phyloP scores from a whole-genome alignment of 306 rosid genomes.

The Dryas alaskensis region DNA sequence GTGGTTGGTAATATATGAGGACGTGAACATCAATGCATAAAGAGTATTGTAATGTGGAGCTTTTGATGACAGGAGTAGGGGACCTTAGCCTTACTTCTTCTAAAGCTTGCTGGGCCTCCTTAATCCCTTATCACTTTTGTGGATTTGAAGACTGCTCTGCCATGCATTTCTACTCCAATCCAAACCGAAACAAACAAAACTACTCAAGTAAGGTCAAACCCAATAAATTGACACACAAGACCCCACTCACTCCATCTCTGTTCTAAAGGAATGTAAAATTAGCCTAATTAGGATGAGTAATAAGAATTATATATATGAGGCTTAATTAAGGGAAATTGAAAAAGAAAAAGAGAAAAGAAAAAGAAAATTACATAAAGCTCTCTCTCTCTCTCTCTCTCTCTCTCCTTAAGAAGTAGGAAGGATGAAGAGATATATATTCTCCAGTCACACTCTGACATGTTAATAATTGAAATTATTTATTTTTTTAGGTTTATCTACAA shows the following conservation, averaged over 20 bases:
- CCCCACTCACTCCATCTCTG: not conserved
- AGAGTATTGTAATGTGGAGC: slow-evolving; percentile 47
- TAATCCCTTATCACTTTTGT: slow-evolving; percentile 45
- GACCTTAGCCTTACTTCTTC: slow-evolving; percentile 52
- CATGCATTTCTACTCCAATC: slow-evolving; percentile 27
- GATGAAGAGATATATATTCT: too few relatives aligned
- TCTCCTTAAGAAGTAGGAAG: too few relatives aligned
- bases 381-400: too few relatives aligned
- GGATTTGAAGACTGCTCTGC: slow-evolving; percentile 41
- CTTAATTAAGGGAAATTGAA: too few relatives aligned
- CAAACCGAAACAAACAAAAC: slow-evolving; percentile 22
- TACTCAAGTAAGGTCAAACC: slow-evolving; percentile 20
- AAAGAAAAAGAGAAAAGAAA: too few relatives aligned
- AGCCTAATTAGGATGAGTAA: too few relatives aligned
- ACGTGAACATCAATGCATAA: slow-evolving; percentile 57
- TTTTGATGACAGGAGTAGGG: slow-evolving; percentile 57
- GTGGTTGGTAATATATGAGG: slow-evolving; percentile 61
- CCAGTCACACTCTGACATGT: too few relatives aligned
- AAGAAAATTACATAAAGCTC: too few relatives aligned
- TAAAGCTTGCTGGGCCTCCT: slow-evolving; percentile 34
- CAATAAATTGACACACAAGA: slow-evolving; percentile 8
- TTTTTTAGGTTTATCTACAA: too few relatives aligned
- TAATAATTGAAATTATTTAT: too few relatives aligned
- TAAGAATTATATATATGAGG: too few relatives aligned
- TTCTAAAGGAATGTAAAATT: too few relatives aligned